phyloP scores from a whole-genome alignment of 148 eudicot species.

The Camellia lanceoleosa region DNA sequence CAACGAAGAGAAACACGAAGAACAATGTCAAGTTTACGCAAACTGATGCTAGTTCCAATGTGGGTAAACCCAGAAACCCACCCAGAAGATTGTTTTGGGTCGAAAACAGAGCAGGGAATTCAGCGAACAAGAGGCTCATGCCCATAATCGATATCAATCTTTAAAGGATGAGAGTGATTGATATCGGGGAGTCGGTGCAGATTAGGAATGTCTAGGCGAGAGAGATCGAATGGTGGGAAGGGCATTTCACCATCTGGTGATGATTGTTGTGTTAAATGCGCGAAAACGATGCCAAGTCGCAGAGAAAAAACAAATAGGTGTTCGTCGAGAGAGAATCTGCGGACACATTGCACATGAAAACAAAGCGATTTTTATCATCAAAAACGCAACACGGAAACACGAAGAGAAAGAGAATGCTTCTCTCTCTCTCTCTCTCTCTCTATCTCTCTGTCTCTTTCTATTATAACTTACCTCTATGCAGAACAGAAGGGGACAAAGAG shows the following conservation, averaged over 20 bases:
- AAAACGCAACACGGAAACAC: conserved; percentile 27
- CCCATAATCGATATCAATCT: conserved; percentile 29
- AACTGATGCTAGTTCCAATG: conserved; percentile 57
- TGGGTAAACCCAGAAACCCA: conserved; percentile 43
- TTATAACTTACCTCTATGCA: neutral
- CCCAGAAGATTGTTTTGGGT: conserved; percentile 20
- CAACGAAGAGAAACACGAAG: conserved; percentile 51
- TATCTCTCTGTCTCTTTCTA: conserved; percentile 11
- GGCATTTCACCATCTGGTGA: conserved; percentile 66
- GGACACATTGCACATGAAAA: conserved; percentile 52
- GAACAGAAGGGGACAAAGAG: conserved; percentile 27
- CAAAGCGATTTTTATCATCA: conserved; percentile 33
- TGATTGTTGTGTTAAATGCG: conserved; percentile 20
- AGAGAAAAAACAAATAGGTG: conserved; percentile 17
- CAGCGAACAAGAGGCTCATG: conserved; percentile 31
- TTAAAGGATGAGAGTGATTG: conserved; percentile 16
- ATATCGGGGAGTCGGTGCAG: conserved; percentile 16
- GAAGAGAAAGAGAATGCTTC: conserved; percentile 17
- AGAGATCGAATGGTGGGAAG: conserved; percentile 33
- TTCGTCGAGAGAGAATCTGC: conserved; percentile 31
- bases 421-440: conserved; percentile 7
- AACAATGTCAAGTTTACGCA: conserved; percentile 70
- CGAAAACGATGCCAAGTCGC: conserved; percentile 40
- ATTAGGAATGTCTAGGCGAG: neutral
- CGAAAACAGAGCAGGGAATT: conserved; percentile 17